Evolutionary conservation across 2,329 filamentous ascomycete species (phyloP).

Genomic region (Akanthomyces dipterigenus): DNA sequence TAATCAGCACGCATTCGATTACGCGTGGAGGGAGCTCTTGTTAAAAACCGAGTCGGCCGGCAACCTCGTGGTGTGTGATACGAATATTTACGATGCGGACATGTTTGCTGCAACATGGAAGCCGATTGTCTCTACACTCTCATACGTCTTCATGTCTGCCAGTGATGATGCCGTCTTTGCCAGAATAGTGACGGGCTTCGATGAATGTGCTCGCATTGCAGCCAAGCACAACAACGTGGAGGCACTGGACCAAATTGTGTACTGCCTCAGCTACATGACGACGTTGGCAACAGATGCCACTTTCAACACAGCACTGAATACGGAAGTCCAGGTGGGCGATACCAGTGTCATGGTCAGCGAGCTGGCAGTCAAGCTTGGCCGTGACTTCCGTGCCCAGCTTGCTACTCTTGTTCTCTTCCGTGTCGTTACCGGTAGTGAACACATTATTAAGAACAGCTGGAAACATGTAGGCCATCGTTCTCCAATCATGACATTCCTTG

Average conservation of each 20-base stretch:
- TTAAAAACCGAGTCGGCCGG: conserved; percentile 74
- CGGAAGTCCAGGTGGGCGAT: conserved; percentile 86
- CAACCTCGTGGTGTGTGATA: conserved; percentile 71
- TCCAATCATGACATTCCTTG: not conserved
- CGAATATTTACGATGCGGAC: conserved; percentile 92
- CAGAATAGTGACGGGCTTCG: conserved; percentile 87
- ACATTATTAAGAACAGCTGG: conserved; percentile 70
- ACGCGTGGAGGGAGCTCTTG: conserved; percentile 92
- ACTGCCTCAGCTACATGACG: conserved; percentile 83
- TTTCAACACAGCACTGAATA: conserved; percentile 83
- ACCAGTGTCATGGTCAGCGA: conserved; percentile 98
- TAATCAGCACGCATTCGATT: conserved; percentile 92
- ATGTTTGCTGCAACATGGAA: conserved; percentile 97
- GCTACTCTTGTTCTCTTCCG: conserved; percentile 94
- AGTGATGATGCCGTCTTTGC: conserved; percentile 94
- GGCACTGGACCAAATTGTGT: conserved; percentile 87
- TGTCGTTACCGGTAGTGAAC: conserved; percentile 79
- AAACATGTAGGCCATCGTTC: conserved; percentile 55
- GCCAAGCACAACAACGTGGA: conserved; percentile 76
- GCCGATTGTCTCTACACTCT: conserved; percentile 87
- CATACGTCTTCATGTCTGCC: conserved; percentile 98
- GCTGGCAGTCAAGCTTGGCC: conserved; percentile 88
- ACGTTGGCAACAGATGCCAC: conserved; percentile 70
- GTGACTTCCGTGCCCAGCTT: conserved; percentile 88
- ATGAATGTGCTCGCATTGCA: conserved; percentile 91